Percentiles rank a stretch among this genome's conserved stretches.
Evolutionary conservation across 805 yeast species (phyloP).

Genomic region (Hanseniaspora nectarophila): DNA sequence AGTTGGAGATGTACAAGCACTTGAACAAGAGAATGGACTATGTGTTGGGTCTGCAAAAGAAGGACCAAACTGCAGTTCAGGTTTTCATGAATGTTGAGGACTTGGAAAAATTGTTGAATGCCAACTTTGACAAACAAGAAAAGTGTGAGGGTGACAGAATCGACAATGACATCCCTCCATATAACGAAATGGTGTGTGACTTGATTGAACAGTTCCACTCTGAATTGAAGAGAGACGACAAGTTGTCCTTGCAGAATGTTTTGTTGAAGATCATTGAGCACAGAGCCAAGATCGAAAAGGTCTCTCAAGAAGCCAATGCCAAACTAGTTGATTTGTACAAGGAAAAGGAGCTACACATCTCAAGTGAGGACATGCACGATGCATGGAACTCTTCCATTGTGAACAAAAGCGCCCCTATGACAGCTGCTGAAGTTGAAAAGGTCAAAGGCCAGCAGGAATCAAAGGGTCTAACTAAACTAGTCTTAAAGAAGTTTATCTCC

Average conservation of each 20-base stretch:
- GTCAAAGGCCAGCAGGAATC: not conserved
- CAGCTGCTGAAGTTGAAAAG: not conserved
- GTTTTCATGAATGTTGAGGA: constrained; percentile 14
- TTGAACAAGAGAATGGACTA: constrained; percentile 62
- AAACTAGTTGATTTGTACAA: constrained; percentile 55
- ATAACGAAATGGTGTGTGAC: constrained; percentile 87
- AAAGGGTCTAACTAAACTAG: not conserved
- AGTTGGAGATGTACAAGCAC: constrained; percentile 66
- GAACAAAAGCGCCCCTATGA: constrained; percentile 38
- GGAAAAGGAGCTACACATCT: constrained; percentile 64
- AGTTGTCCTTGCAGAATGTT: constrained; percentile 31
- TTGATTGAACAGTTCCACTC: constrained; percentile 62
- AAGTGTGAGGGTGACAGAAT: constrained; percentile 38
- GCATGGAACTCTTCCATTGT: constrained; percentile 81
- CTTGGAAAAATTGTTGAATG: constrained; percentile 35
- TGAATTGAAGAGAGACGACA: constrained; percentile 41
- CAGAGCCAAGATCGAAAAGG: constrained; percentile 55
- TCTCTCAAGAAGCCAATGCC: constrained; percentile 49
- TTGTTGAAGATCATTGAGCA: constrained; percentile 40
- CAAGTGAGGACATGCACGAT: constrained; percentile 81
- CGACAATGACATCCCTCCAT: constrained; percentile 45
- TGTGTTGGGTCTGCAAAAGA: constrained; percentile 37
- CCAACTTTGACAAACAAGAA: constrained; percentile 46
- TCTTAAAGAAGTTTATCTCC: constrained; percentile 22
- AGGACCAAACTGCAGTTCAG: constrained; percentile 27